Percentiles rank a stretch among this genome's conserved stretches.
phyloP scores from a whole-genome alignment of 2,329 filamentous ascomycete genomes.

The Pseudogymnoascus sp. region DNA sequence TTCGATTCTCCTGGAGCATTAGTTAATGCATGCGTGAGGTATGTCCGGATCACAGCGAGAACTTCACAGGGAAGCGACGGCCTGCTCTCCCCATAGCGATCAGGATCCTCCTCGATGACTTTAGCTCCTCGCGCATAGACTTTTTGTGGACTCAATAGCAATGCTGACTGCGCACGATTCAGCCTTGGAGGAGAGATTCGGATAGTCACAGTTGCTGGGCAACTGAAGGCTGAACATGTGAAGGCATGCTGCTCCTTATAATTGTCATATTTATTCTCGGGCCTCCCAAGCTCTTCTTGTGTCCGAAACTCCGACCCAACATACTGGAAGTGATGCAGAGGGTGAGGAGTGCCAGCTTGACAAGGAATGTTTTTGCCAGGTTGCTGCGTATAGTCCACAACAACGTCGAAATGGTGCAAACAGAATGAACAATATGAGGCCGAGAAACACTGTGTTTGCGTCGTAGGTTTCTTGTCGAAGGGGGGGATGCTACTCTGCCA shows the following conservation, averaged over 20 bases:
- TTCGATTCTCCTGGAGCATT: constrained; percentile 41
- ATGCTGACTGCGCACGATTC: constrained; percentile 36
- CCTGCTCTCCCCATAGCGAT: constrained; percentile 41
- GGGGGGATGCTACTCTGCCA: constrained; percentile 42
- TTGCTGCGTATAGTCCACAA: constrained; percentile 42
- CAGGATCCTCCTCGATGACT: constrained; percentile 39
- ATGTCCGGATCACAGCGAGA: constrained; percentile 48
- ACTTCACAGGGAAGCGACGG: constrained; percentile 46
- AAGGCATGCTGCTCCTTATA: constrained; percentile 41
- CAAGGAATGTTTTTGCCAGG: constrained; percentile 25
- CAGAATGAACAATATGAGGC: constrained; percentile 55
- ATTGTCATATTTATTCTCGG: constrained; percentile 20
- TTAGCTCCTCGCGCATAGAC: constrained; percentile 46
- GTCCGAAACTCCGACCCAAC: constrained; percentile 32
- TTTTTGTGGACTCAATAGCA: constrained; percentile 45
- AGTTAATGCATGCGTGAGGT: constrained; percentile 48
- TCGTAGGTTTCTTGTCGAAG: constrained; percentile 32
- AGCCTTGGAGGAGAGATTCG: constrained; percentile 46
- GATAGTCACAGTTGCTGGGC: constrained; percentile 45
- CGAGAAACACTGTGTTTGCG: constrained; percentile 43
- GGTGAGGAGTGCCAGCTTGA: constrained; percentile 37
- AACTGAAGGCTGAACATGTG: constrained; percentile 50
- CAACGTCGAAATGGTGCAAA: constrained; percentile 52
- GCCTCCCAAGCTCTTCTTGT: constrained; percentile 25
- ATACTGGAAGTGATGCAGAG: constrained; percentile 53